Evolutionary conservation across 2,329 filamentous ascomycete species (phyloP).

Genomic region (Pseudogymnoascus sp.): DNA sequence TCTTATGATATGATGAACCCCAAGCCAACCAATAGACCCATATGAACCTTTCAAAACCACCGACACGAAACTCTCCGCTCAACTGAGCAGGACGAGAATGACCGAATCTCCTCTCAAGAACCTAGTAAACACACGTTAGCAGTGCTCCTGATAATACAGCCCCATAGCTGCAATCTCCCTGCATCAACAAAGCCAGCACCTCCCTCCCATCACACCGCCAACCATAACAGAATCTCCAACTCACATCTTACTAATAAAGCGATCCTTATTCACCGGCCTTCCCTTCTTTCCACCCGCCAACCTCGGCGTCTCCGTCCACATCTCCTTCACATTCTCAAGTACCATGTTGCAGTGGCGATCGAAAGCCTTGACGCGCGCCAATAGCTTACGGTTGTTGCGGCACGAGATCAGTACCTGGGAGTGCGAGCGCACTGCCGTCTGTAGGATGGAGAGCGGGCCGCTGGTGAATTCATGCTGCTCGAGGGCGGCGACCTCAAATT

Average conservation of each 20-base stretch:
- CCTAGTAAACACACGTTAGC: constrained; percentile 17
- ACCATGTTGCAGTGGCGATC: constrained; percentile 99
- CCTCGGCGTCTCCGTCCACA: constrained; percentile 95
- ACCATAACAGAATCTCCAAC: constrained; percentile 24
- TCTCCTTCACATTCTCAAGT: constrained; percentile 94
- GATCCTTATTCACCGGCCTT: constrained; percentile 88
- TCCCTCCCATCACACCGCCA: constrained; percentile 9
- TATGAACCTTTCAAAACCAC: constrained; percentile 8
- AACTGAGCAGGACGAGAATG: constrained; percentile 30
- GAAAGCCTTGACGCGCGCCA: constrained; percentile 96
- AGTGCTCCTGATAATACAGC: background rate
- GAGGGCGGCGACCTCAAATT: constrained; percentile 79
- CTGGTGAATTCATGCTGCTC: constrained; percentile 74
- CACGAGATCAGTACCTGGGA: constrained; percentile 94
- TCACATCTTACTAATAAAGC: constrained; percentile 96
- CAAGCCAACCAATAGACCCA: constrained; percentile 8
- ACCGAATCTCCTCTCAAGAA: constrained; percentile 31
- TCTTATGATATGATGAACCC: constrained; percentile 9
- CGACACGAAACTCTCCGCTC: constrained; percentile 14
- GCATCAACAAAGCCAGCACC: background rate
- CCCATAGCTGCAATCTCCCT: constrained; percentile 8
- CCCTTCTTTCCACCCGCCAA: constrained; percentile 82
- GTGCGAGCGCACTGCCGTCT: constrained; percentile 91
- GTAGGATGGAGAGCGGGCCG: constrained; percentile 83
- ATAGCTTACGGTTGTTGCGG: constrained; percentile 95